Base-by-base conservation (phyloP, 129 eudicot species). In the Mikania micrantha region DNA sequence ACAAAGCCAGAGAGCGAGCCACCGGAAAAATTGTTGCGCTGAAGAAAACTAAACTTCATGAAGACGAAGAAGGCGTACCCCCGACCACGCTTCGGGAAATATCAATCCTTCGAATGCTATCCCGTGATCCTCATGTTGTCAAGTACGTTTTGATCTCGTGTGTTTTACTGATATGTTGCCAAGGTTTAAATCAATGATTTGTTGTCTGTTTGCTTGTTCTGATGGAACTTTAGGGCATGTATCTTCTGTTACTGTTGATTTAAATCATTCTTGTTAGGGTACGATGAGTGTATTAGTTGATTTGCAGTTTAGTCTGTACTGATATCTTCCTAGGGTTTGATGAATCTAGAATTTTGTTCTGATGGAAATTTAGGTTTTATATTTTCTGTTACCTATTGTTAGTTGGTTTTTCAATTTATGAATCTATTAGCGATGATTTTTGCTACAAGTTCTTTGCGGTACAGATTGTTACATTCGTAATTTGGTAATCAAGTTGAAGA, bases 11-110 rank as follows among this genome's bases (percentile, higher is more conserved):
- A 59, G 97, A 90, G 65, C 84, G 73, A 38, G 82, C 91, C 13
- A 86, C 87, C 13, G 97, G 97, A 0, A 78, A 90, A 29, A 90
- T 90, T 16, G 97, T 90, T 0, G 95, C 97, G 34, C 78, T 90
- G 25, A 90, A 90, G 84, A 90, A 90, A 68, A 90, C 97, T 9
- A 75, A 82, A 24, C 95, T 90, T 58, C 95, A 79, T 21, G 97
- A 90, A 74, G 97, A 86, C 62, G 95, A 87, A 8, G 88, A 90
- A 78, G 97, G 97, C 0, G 97, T 90, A 22, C 97, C 97, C 4
- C 90, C 97, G 15, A 90, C 97, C 4, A 90, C 97, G 16, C 88
- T 90, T 15, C 95, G 97, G 20, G 97, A 90, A 76, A 77, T 90
- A 66, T 90, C 97, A 4, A 22, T 90, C 34, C 70, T 90, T 42